These are phyloP conservation scores for Punica granatum DNA, from an alignment of 345 rosid genomes.

Conservation along the genomic window DNA sequence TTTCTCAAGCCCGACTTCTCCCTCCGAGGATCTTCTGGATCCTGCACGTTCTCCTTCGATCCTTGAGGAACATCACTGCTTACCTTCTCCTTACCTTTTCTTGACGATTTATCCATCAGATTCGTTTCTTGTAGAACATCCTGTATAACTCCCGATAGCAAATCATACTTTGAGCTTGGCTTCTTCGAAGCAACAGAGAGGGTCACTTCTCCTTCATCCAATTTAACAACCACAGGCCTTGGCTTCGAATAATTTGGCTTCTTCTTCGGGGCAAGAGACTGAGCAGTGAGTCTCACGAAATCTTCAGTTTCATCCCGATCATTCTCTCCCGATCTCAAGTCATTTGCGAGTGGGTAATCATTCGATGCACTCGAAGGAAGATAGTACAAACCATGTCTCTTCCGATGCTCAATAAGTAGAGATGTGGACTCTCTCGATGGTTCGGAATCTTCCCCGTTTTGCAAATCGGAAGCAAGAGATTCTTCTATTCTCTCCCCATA, in stretches of 20 bases:
- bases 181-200: constrained; percentile 23
- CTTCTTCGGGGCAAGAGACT: constrained; percentile 45
- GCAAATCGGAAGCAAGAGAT: constrained; percentile 28
- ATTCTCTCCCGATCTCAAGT: constrained; percentile 24
- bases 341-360: constrained; percentile 87
- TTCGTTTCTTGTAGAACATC: constrained; percentile 61
- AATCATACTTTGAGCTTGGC: constrained; percentile 32
- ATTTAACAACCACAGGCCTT: constrained; percentile 90
- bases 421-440: constrained; percentile 57
- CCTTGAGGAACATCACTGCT: constrained; percentile 20
- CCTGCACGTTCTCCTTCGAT: constrained; percentile 29
- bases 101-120: constrained; percentile 22
- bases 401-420: constrained; percentile 79
- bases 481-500: constrained; percentile 26
- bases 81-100: constrained; percentile 58
- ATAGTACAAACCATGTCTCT: constrained; percentile 76
- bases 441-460: constrained; percentile 48
- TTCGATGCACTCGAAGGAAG: constrained; percentile 37
- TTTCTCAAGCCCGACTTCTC: constrained; percentile 38
- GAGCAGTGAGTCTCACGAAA: constrained; percentile 44
- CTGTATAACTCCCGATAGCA: constrained; percentile 53
- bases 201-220: constrained; percentile 66
- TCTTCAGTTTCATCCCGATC: constrained; percentile 30
- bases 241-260: constrained; percentile 53
- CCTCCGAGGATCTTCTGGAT: constrained; percentile 19